Conservation (phyloP, 768 basidiomycete genomes). For the Lanmaoa pseudosensibilis region DNA sequence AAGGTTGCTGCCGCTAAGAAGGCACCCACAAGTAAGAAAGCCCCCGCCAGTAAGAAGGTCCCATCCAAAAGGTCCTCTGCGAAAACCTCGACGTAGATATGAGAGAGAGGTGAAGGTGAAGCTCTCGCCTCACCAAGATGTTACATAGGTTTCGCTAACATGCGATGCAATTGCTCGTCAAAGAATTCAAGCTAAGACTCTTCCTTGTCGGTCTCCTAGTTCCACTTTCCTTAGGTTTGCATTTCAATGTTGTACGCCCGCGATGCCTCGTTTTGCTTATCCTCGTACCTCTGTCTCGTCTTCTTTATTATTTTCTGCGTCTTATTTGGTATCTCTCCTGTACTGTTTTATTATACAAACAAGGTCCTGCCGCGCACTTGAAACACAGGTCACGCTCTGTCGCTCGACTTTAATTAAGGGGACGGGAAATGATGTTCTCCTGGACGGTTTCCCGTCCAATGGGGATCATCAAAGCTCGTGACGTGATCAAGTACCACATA, state of each 20-base stretch:
- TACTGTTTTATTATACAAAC: conserved; percentile 27
- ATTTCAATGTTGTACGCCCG: conserved; percentile 27
- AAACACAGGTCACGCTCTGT: no score
- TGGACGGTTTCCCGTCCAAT: not conserved
- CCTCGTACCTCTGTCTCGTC: conserved; percentile 9
- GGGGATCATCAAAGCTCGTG: not conserved
- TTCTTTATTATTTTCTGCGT: conserved; percentile 26
- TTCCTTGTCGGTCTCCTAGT: conserved; percentile 5
- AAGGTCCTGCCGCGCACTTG: not conserved
- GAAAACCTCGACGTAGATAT: conserved; percentile 18
- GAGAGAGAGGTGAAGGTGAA: conserved; percentile 7
- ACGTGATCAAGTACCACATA: not conserved
- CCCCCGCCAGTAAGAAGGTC: conserved; percentile 26
- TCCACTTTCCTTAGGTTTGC: conserved; percentile 10
- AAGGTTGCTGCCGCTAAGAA: conserved; percentile 37
- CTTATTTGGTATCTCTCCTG: conserved; percentile 30
- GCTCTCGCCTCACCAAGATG: not conserved
- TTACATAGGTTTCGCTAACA: not conserved
- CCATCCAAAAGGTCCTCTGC: conserved; percentile 20
- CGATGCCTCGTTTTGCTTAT: conserved; percentile 32
- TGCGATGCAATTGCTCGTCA: not conserved
- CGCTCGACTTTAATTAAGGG: not conserved
- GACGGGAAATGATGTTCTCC: not conserved
- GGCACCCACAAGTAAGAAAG: conserved; percentile 28
- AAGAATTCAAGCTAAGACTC: not conserved